A percentile compares a stretch with the other conserved stretches of the same genome.
These are phyloP conservation scores for Aethionema arabicum DNA, from an alignment of 345 rosid species.

Conservation along the genomic window DNA sequence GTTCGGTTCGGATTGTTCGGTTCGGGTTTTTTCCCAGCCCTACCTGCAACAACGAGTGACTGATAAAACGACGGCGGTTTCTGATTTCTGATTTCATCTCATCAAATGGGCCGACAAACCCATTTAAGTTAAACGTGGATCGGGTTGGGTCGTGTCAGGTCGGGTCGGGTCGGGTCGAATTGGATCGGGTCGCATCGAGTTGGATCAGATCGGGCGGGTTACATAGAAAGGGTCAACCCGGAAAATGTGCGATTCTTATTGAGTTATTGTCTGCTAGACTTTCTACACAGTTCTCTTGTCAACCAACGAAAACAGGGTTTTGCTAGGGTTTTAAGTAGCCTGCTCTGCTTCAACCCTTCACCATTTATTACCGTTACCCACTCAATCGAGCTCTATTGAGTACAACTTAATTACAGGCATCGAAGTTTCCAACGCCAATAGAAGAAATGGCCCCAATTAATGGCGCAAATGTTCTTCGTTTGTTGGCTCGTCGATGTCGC, in stretches of 20 bases:
- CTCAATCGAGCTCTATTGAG: background rate
- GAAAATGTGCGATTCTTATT: background rate
- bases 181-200: background rate
- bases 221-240: constrained; percentile 25
- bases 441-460: constrained; percentile 58
- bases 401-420: background rate
- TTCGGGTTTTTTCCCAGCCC: too few species aligned
- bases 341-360: constrained; percentile 1
- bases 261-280: constrained; percentile 26
- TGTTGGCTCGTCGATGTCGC: constrained; percentile 51
- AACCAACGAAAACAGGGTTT: constrained; percentile 34
- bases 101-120: constrained; percentile 10
- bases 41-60: background rate
- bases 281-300: constrained; percentile 32
- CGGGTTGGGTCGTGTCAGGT: background rate
- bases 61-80: background rate
- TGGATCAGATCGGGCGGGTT: background rate
- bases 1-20: too few species aligned
- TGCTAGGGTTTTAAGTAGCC: constrained; percentile 39
- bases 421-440: background rate
- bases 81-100: background rate
- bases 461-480: constrained; percentile 59
- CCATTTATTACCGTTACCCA: background rate
- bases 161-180: background rate
- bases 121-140: background rate